Conservation (phyloP, 1,139 yeast genomes). For the Debaryomyces fabryi region DNA sequence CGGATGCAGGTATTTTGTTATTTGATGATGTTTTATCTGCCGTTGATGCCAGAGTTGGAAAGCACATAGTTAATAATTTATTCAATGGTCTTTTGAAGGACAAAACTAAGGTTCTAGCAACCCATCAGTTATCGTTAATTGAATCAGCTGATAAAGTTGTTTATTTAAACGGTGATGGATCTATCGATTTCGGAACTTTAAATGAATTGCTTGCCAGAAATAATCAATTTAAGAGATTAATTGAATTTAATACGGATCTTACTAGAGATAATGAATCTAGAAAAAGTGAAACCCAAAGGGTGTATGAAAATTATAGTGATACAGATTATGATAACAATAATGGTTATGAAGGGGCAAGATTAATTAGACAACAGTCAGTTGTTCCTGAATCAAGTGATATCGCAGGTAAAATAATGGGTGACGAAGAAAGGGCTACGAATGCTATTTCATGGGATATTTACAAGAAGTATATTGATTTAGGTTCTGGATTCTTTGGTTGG, state of each 20-base stretch:
- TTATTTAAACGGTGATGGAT: conserved; percentile 38
- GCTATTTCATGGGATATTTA: conserved; percentile 42
- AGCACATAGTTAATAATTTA: conserved; percentile 37
- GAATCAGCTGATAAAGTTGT: conserved; percentile 36
- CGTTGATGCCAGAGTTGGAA: conserved; percentile 45
- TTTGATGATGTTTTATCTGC: conserved; percentile 49
- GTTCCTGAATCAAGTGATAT: conserved; percentile 12
- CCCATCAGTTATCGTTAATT: conserved; percentile 40
- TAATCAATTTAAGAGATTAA: conserved; percentile 28
- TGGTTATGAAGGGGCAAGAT: conserved; percentile 8
- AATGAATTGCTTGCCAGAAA: conserved; percentile 29
- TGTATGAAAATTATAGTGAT: conserved; percentile 14
- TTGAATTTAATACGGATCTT: conserved; percentile 29
- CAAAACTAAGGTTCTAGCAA: conserved; percentile 39
- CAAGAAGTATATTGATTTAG: conserved; percentile 37
- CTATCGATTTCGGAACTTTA: conserved; percentile 36
- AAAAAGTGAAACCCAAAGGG: not conserved
- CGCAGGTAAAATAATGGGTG: conserved; percentile 34
- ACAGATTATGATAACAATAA: conserved; percentile 18
- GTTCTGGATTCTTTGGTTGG: conserved; percentile 42
- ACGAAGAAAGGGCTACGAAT: conserved; percentile 44
- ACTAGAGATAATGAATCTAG: conserved; percentile 3
- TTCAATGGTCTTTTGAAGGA: conserved; percentile 32
- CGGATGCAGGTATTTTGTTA: conserved; percentile 34
- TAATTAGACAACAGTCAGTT: conserved; percentile 5